Evolutionary conservation across 139 green algal genomes (phyloP).

Genomic region (Mychonastes homosphaera): DNA sequence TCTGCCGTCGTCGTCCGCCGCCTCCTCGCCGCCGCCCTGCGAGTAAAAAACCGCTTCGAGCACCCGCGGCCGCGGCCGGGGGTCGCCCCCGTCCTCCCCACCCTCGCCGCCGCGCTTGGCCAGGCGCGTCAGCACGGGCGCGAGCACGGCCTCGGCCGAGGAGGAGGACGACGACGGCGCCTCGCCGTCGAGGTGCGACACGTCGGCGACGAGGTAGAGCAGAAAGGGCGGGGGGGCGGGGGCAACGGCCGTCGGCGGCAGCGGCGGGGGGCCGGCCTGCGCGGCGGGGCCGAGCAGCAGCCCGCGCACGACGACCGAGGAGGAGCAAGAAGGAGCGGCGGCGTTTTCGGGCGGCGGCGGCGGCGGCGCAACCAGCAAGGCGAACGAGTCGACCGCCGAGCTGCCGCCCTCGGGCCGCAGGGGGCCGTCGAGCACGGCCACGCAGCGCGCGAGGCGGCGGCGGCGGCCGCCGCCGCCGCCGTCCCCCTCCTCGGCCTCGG

Average conservation of each 20-base stretch:
- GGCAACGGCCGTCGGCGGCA: conserved; percentile 14
- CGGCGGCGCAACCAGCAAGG: conserved; percentile 10
- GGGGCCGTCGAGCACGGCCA: conserved; percentile 18
- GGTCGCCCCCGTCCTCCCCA: not conserved
- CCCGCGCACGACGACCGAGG: conserved; percentile 7
- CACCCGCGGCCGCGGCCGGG: not conserved
- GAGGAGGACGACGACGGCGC: not conserved
- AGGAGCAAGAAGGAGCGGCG: conserved; percentile 5
- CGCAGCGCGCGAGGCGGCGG: conserved; percentile 7
- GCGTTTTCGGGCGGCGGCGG: not conserved
- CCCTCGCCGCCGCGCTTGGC: not conserved
- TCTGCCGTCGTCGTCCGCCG: not conserved
- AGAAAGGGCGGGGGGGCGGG: not conserved
- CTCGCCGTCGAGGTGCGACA: not conserved
- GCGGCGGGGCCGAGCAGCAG: conserved; percentile 19
- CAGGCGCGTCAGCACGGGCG: not conserved
- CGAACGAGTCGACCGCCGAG: too few species aligned
- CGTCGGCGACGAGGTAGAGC: not conserved
- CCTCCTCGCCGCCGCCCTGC: not conserved
- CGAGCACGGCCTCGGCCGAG: conserved; percentile 2
- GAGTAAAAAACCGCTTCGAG: not conserved
- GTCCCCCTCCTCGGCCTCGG: too few species aligned
- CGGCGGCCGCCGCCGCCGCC: not conserved
- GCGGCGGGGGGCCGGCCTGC: conserved; percentile 13
- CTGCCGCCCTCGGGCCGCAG: conserved; percentile 10